A percentile compares a stretch with the other conserved stretches of the same genome.
Conservation (phyloP, 2,329 filamentous ascomycete genomes). For the Diaporthe sp. region DNA sequence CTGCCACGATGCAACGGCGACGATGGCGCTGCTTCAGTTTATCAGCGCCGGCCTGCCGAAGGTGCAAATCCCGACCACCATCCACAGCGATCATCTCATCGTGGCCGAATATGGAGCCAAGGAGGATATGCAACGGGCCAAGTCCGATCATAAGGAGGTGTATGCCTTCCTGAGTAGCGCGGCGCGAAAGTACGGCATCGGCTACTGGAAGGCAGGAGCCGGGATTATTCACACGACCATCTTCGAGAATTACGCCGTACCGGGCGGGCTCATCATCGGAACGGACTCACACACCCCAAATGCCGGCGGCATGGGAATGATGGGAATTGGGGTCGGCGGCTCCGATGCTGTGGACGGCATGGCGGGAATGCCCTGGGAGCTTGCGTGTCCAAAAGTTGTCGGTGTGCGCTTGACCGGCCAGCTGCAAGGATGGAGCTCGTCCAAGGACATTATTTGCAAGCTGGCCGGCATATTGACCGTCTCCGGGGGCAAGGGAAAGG, state of each 20-base stretch:
- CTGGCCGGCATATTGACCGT: slow-evolving; percentile 93
- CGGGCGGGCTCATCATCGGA: slow-evolving; percentile 97
- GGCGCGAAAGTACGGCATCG: slow-evolving; percentile 89
- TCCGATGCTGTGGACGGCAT: slow-evolving; percentile 98
- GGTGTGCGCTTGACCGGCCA: slow-evolving; percentile 87
- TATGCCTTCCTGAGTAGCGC: slow-evolving; percentile 98
- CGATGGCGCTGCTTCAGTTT: slow-evolving; percentile 98
- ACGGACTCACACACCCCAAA: slow-evolving; percentile 98
- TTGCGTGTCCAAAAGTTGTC: slow-evolving; percentile 92
- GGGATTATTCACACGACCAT: slow-evolving; percentile 99
- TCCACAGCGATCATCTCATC: slow-evolving; percentile 99
- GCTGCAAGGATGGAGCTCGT: slow-evolving; percentile 90
- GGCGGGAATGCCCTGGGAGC: slow-evolving; percentile 96
- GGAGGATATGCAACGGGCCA: slow-evolving; percentile 85
- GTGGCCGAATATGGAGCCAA: slow-evolving; percentile 93
- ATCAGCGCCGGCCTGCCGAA: slow-evolving; percentile 94
- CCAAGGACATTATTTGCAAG: slow-evolving; percentile 89
- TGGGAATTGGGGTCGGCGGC: slow-evolving; percentile 96
- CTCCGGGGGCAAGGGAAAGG: slow-evolving; percentile 91
- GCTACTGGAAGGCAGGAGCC: slow-evolving; percentile 94
- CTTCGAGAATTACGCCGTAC: slow-evolving; percentile 95
- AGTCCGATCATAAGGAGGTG: slow-evolving; percentile 94
- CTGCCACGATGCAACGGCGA: slow-evolving; percentile 98
- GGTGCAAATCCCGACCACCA: slow-evolving; percentile 95
- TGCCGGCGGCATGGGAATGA: slow-evolving; percentile 90